phyloP scores from a whole-genome alignment of 140 eudicot species.

The Eryngium alpinum region DNA sequence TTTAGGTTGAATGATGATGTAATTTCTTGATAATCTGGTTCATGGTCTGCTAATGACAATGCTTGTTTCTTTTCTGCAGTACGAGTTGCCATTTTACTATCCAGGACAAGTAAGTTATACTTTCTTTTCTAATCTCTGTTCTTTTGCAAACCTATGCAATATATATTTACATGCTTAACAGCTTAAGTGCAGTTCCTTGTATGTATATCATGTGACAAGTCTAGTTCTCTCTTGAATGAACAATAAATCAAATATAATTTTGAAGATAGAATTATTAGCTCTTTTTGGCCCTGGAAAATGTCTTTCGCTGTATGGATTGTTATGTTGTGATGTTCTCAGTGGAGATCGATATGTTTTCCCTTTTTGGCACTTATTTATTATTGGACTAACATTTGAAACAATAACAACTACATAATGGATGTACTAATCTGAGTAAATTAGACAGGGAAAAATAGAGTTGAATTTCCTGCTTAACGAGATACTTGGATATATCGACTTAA shows the following conservation, averaged over 20 bases:
- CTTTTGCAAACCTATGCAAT: neutral
- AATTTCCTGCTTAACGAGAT: neutral
- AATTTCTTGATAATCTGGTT: constrained; percentile 1
- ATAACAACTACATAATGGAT: neutral
- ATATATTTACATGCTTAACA: neutral
- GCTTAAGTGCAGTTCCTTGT: neutral
- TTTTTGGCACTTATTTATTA: neutral
- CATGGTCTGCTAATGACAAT: constrained; percentile 19
- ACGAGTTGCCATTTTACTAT: constrained; percentile 94
- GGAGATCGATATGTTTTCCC: too few relatives aligned
- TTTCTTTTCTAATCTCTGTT: neutral
- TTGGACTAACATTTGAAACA: neutral
- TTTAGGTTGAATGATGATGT: constrained; percentile 8
- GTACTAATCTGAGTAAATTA: neutral
- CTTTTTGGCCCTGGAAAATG: neutral
- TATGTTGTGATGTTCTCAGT: neutral
- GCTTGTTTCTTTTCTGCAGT: constrained; percentile 47
- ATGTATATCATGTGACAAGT: neutral
- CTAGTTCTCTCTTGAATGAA: neutral
- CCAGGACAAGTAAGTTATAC: constrained; percentile 91
- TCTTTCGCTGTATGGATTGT: neutral
- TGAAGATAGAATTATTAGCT: neutral
- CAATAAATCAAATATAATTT: neutral
- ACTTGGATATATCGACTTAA: too few relatives aligned
- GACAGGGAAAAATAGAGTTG: neutral